phyloP scores from a whole-genome alignment of 1,139 yeast genomes.

The Groenewaldozyma sp. region DNA sequence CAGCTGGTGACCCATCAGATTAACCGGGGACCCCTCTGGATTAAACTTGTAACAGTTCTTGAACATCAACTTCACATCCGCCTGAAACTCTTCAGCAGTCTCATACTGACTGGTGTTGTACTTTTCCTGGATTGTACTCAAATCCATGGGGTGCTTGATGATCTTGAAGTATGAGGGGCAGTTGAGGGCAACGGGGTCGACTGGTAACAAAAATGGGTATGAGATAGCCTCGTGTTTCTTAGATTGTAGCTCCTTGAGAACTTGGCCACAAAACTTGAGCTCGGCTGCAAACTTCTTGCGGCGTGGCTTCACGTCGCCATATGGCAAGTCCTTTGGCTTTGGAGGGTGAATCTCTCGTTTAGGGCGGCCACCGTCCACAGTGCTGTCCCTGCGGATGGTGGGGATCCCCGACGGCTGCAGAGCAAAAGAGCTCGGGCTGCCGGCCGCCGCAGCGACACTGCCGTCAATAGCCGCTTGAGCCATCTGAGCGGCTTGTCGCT shows the following conservation, averaged over 20 bases:
- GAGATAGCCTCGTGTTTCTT: conserved; percentile 80
- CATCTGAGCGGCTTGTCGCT: conserved; percentile 21
- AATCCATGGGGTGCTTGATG: conserved; percentile 91
- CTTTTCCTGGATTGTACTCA: conserved; percentile 74
- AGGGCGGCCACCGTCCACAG: conserved; percentile 66
- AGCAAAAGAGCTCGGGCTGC: conserved; percentile 26
- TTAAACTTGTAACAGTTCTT: conserved; percentile 84
- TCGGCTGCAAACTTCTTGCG: conserved; percentile 90
- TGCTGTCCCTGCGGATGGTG: conserved; percentile 52
- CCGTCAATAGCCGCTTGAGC: conserved; percentile 14
- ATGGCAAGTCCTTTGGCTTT: conserved; percentile 85
- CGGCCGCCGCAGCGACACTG: conserved; percentile 9
- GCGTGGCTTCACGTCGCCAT: conserved; percentile 69
- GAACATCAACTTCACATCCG: conserved; percentile 74
- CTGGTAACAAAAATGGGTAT: conserved; percentile 89
- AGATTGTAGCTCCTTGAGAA: conserved; percentile 69
- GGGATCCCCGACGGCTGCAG: conserved; percentile 42
- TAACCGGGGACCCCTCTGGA: conserved; percentile 93
- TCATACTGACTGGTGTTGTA: conserved; percentile 80
- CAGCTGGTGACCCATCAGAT: conserved; percentile 86
- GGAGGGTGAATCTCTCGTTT: conserved; percentile 97
- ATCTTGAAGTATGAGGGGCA: conserved; percentile 83
- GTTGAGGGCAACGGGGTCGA: conserved; percentile 88
- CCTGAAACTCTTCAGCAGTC: conserved; percentile 78
- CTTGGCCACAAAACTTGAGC: conserved; percentile 73